A percentile compares a stretch with the other conserved stretches of the same genome.
phyloP scores from a whole-genome alignment of 2,329 filamentous ascomycete genomes.

The Phyllosticta ampelicida region DNA sequence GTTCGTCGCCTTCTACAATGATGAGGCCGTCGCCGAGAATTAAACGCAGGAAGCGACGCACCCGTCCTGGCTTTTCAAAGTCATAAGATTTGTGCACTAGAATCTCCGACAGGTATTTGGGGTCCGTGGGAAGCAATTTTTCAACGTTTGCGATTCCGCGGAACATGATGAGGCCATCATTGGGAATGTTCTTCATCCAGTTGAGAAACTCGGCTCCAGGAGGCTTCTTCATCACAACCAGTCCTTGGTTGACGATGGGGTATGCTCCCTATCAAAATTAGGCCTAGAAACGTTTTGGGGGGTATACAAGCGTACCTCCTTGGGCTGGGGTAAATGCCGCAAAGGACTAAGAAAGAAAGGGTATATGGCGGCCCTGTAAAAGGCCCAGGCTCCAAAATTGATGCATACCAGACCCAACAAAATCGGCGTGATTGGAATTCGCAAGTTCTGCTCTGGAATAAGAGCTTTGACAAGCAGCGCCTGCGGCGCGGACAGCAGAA shows the following conservation, averaged over 20 bases:
- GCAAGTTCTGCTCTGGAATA: conserved; percentile 1
- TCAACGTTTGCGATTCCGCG: conserved; percentile 29
- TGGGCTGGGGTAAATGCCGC: conserved; percentile 27
- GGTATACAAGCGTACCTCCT: conserved; percentile 2
- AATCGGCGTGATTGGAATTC: conserved; percentile 3
- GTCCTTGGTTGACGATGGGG: conserved; percentile 28
- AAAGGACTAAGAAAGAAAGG: conserved; percentile 31
- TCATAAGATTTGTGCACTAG: conserved; percentile 44
- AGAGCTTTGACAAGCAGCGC: conserved; percentile 7
- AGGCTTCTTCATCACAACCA: conserved; percentile 24
- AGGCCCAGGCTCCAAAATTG: conserved; percentile 5
- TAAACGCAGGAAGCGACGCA: conserved; percentile 35
- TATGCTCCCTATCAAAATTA: conserved; percentile 14
- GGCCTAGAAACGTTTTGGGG: background rate
- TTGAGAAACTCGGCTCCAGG: conserved; percentile 22
- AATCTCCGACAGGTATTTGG: conserved; percentile 38
- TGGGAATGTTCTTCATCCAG: conserved; percentile 29
- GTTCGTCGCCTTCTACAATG: conserved; percentile 39
- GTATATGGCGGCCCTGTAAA: conserved; percentile 18
- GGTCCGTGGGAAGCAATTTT: conserved; percentile 28
- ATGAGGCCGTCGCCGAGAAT: conserved; percentile 43
- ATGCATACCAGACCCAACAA: background rate
- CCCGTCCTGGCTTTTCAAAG: conserved; percentile 40
- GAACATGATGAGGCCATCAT: conserved; percentile 31
- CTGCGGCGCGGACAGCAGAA: conserved; percentile 2